Percentiles rank a stretch among this genome's conserved stretches.
Evolutionary conservation across 2,329 filamentous ascomycete genomes (phyloP).

Genomic region (Pyrenophora graminea): DNA sequence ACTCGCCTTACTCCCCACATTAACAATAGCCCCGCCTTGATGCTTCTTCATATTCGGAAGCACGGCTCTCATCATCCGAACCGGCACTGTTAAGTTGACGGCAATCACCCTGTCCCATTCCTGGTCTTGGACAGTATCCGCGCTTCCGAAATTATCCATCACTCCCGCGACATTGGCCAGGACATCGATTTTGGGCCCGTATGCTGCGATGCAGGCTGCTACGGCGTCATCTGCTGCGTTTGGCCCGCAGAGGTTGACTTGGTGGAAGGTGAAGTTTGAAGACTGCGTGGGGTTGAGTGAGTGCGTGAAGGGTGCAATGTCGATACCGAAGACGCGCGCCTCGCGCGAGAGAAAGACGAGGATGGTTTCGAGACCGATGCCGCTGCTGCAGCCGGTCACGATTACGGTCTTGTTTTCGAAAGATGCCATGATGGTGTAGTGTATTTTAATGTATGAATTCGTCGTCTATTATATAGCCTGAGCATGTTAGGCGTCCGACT

Average conservation of each 20-base stretch:
- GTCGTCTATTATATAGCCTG: not conserved
- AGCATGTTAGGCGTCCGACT: no score
- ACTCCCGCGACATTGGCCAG: conserved; percentile 53
- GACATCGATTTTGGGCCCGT: conserved; percentile 40
- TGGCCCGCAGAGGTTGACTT: conserved; percentile 19
- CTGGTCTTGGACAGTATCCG: conserved; percentile 45
- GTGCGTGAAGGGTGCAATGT: conserved; percentile 23
- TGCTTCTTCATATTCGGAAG: conserved; percentile 49
- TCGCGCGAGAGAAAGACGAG: conserved; percentile 22
- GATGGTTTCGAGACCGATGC: conserved; percentile 31
- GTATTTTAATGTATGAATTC: not conserved
- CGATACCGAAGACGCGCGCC: conserved; percentile 31
- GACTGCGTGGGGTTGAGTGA: not conserved
- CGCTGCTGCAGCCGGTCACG: conserved; percentile 31
- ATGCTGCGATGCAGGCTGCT: conserved; percentile 20
- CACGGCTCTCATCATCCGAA: conserved; percentile 52
- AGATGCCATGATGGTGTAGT: conserved; percentile 6
- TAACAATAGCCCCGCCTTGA: conserved; percentile 50
- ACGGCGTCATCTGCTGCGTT: conserved; percentile 20
- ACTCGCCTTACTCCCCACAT: conserved; percentile 40
- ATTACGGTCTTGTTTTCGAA: conserved; percentile 18
- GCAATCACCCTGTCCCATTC: conserved; percentile 50
- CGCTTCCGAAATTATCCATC: conserved; percentile 48
- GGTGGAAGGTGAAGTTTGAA: conserved; percentile 23
- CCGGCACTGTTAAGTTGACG: conserved; percentile 52